These are phyloP conservation scores for Coemansia sp. DNA, from an alignment of 192 early-diverging fungal genomes.

Conservation along the genomic window DNA sequence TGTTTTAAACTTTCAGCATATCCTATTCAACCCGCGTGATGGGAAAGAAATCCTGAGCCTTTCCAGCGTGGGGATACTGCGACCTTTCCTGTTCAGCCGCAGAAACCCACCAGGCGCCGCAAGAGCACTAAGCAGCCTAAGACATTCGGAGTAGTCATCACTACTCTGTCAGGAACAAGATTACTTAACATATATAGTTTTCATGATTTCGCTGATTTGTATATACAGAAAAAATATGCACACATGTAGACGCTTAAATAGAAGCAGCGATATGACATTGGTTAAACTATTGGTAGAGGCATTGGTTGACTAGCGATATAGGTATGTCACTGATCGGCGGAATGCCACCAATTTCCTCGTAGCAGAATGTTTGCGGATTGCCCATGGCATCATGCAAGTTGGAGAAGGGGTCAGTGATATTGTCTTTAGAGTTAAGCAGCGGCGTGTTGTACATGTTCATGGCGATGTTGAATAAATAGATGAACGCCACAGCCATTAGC, in stretches of 20 bases:
- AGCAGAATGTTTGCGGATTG: slow-evolving; percentile 23
- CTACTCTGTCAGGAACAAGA: too few relatives aligned
- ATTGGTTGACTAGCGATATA: slow-evolving; percentile 70
- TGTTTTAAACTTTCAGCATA: too few relatives aligned
- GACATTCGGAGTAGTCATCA: too few relatives aligned
- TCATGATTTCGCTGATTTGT: neutral
- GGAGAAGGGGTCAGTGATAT: slow-evolving; percentile 66
- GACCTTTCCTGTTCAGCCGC: too few relatives aligned
- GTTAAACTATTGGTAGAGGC: slow-evolving; percentile 59
- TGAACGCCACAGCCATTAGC: slow-evolving; percentile 71
- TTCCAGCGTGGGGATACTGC: too few relatives aligned
- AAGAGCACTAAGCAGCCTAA: too few relatives aligned
- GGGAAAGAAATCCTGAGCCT: too few relatives aligned
- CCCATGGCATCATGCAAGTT: slow-evolving; percentile 21
- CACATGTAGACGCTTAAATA: neutral
- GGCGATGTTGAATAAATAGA: slow-evolving; percentile 70
- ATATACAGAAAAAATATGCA: neutral
- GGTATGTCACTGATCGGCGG: slow-evolving; percentile 47
- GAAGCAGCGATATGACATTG: neutral
- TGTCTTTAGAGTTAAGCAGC: slow-evolving; percentile 67
- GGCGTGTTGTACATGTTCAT: slow-evolving; percentile 78
- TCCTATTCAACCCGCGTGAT: too few relatives aligned
- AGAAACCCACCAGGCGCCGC: too few relatives aligned
- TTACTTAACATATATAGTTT: too few relatives aligned
- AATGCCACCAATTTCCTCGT: slow-evolving; percentile 45